These are phyloP conservation scores for Erythrophleum ivorense DNA, from an alignment of 331 rosid genomes.

Conservation along the genomic window DNA sequence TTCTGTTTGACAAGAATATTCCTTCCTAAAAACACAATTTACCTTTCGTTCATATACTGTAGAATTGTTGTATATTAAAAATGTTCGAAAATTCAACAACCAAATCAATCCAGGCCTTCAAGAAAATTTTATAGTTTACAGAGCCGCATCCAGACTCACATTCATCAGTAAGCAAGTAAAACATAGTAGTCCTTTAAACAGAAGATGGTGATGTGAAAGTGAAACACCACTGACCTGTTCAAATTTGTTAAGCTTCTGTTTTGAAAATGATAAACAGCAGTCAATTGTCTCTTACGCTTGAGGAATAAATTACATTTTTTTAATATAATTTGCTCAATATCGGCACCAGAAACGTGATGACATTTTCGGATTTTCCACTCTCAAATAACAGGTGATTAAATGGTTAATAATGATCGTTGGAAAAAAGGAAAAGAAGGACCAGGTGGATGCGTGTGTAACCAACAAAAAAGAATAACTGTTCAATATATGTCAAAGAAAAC, in stretches of 20 bases:
- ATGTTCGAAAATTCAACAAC: slow-evolving; percentile 8
- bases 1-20: background rate
- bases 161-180: slow-evolving; percentile 23
- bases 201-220: too few species aligned
- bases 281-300: slow-evolving; percentile 85
- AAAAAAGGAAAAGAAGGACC: background rate
- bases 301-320: slow-evolving; percentile 46
- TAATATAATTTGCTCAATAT: background rate
- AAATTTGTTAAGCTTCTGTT: slow-evolving; percentile 77
- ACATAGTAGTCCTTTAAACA: background rate
- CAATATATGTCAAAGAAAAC: background rate
- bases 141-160: slow-evolving; percentile 33
- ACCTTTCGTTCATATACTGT: too few species aligned
- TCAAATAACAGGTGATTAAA: too few species aligned
- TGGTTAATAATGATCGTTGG: too few species aligned
- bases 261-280: slow-evolving; percentile 65
- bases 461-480: background rate
- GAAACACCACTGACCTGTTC: slow-evolving; percentile 67
- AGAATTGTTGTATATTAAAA: background rate
- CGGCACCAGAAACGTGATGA: background rate
- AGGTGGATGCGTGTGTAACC: background rate
- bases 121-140: slow-evolving; percentile 22
- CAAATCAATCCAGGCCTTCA: background rate
- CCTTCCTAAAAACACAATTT: background rate
- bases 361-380: too few species aligned